Conservation (phyloP, 2,329 filamentous ascomycete genomes). For the Phyllosticta paracitricarpa region DNA sequence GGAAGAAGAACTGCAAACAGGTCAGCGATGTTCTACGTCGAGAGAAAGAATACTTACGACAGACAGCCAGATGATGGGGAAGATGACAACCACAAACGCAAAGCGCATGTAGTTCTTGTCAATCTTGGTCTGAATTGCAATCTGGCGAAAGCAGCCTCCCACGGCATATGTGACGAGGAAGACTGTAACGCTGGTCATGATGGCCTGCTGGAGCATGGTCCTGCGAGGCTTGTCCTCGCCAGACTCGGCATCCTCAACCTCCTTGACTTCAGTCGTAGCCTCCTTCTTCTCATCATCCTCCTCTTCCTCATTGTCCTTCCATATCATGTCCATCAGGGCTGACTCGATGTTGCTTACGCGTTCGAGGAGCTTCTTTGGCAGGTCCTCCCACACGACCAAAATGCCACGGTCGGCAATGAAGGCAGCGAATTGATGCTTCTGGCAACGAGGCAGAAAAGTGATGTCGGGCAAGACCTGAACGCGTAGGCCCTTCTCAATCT, state of each 20-base stretch:
- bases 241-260: conserved; percentile 31
- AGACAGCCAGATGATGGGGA: conserved; percentile 50
- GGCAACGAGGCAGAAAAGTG: conserved; percentile 46
- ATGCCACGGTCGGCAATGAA: conserved; percentile 50
- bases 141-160: conserved; percentile 45
- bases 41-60: conserved; percentile 28
- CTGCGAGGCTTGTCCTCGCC: conserved; percentile 36
- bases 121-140: conserved; percentile 45
- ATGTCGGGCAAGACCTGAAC: conserved; percentile 54
- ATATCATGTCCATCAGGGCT: conserved; percentile 49
- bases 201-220: conserved; percentile 46
- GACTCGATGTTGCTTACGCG: conserved; percentile 44
- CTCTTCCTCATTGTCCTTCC: conserved; percentile 34
- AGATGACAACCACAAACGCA: conserved; percentile 41
- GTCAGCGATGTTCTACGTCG: neutral
- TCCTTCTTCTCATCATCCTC: conserved; percentile 34
- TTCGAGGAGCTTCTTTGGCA: conserved; percentile 45
- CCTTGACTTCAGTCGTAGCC: conserved; percentile 23
- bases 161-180: conserved; percentile 43
- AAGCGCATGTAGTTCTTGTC: conserved; percentile 46
- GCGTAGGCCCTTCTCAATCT: conserved; percentile 47
- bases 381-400: conserved; percentile 55
- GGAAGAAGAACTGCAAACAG: conserved; percentile 36
- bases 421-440: conserved; percentile 57
- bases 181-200: conserved; percentile 41